A percentile compares a stretch with the other conserved stretches of the same genome.
Evolutionary conservation across 2,329 filamentous ascomycete genomes (phyloP).

Genomic region (Decorospora gaudefroyi): DNA sequence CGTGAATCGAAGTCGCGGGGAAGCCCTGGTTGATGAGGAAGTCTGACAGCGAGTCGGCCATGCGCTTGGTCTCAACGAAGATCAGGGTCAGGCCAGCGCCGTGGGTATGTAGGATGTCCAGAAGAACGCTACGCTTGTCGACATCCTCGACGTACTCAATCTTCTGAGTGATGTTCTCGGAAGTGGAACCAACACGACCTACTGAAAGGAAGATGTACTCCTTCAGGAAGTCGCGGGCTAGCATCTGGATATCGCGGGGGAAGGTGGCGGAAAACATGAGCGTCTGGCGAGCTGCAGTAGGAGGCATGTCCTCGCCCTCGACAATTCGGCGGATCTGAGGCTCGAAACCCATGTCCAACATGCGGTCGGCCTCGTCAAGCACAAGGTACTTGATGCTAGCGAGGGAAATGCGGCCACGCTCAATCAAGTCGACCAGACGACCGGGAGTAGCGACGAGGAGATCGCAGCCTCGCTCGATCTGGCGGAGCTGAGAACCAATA

Average conservation of each 20-base stretch:
- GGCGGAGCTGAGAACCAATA: conserved; percentile 95
- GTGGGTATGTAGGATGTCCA: conserved; percentile 96
- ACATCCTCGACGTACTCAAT: conserved; percentile 95
- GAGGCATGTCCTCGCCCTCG: conserved; percentile 96
- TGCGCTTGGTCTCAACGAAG: conserved; percentile 99
- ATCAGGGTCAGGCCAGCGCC: conserved; percentile 88
- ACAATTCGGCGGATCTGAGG: conserved; percentile 98
- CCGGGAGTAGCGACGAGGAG: conserved; percentile 95
- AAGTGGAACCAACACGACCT: conserved; percentile 96
- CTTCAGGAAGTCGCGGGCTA: conserved; percentile 97
- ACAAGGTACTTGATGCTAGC: conserved; percentile 99
- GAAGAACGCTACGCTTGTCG: conserved; percentile 96
- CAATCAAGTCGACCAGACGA: conserved; percentile 95
- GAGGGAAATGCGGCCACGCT: conserved; percentile 96
- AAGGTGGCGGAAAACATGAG: conserved; percentile 99
- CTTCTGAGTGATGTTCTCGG: conserved; percentile 99
- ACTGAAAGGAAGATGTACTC: conserved; percentile 99
- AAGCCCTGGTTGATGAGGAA: conserved; percentile 99
- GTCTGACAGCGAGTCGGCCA: conserved; percentile 96
- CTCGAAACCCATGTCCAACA: conserved; percentile 99
- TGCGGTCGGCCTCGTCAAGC: conserved; percentile 98
- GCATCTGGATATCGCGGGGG: conserved; percentile 98
- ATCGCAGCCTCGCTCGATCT: conserved; percentile 97
- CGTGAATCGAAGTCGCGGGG: conserved; percentile 97
- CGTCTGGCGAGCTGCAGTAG: conserved; percentile 81